Conservation (phyloP, 257 asterid genomes). For the Solanum dulcamara region DNA sequence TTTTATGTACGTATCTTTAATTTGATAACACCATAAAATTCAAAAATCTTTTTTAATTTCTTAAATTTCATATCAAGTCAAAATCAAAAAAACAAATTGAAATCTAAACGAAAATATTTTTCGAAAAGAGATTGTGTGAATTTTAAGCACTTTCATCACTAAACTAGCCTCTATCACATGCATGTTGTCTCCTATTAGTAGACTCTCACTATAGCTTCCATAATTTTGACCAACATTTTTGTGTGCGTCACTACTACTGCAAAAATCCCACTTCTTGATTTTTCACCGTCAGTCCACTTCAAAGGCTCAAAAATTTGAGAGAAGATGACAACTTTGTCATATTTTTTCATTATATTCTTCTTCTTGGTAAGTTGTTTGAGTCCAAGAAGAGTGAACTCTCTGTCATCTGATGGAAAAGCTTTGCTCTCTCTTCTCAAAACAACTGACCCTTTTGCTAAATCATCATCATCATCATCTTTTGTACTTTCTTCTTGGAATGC, state of each 20-base stretch:
- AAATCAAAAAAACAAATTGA: accelerated
- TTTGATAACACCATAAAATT: not conserved
- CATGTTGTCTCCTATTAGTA: conserved; percentile 29
- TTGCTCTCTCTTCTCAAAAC: conserved; percentile 62
- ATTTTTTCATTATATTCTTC: conserved; percentile 12
- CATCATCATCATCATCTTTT: conserved; percentile 41
- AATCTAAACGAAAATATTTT: no score
- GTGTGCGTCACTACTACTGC: conserved; percentile 5
- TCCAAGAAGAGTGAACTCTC: conserved; percentile 10
- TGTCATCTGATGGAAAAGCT: conserved; percentile 78
- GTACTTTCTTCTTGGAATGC: conserved; percentile 76
- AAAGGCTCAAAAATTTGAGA: conserved; percentile 18
- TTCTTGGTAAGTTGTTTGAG: conserved; percentile 1
- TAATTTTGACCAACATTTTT: not conserved
- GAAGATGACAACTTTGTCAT: conserved; percentile 2
- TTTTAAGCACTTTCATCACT: conserved; percentile 16
- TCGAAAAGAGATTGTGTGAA: conserved; percentile 24
- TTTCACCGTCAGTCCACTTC: not conserved
- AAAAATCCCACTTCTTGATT: not conserved
- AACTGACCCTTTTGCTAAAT: conserved; percentile 40
- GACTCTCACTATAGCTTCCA: conserved; percentile 13
- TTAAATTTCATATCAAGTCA: not conserved
- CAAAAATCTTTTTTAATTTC: not conserved
- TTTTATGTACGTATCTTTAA: not conserved
- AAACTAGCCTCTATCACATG: conserved; percentile 30